Evolutionary conservation across 495 filamentous ascomycete species (phyloP), one percentile per base, ranked within the genome.

Genomic region (Penicillium diatomitis): DNA sequence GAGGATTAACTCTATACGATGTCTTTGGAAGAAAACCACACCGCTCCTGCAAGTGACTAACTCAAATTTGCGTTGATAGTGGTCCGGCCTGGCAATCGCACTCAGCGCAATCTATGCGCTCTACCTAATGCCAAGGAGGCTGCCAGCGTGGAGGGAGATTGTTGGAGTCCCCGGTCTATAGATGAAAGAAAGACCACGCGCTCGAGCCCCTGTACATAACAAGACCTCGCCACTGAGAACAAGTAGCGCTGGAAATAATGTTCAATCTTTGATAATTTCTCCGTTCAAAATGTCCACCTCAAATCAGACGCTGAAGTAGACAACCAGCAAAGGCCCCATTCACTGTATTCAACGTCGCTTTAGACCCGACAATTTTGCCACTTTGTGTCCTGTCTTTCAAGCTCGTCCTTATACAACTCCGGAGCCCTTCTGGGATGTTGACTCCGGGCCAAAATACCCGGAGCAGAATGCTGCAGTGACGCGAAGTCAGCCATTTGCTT

Each of bases 131-230:
- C 90, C 90, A 0, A 73, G 88, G 49, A 77, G 67, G 38, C 50
- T 85, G 31, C 77, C 82, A 12, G 70, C 73, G 2, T 60, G 88
- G 65, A 77, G 87, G 53, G 66, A 70, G 30, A 51, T 91, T 11
- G 61, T 94, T 42, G 90, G 90, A 1, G 64, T 90, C 60, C 90
- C 90, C 0, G 89, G 88, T 7, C 74, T 90, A 54, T 84, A 72
- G 52, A 44, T 7, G 32, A 32, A 52, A 41, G 46, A 20, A 10
- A 4, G 31, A 40, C 28, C 7, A 29, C 12, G 20, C 34, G 37
- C 7, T 48, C 4, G 8, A 37, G 39, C 32, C 39, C 28, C 28
- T 47, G 48, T 56, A 52, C 36, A 53, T 52, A 58, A 45, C 41
- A 33, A 6, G 43, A 35, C 40, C 4, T 44, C 42, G 44, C 48